phyloP scores from a whole-genome alignment of 768 basidiomycete genomes.

The Epithele typhae region DNA sequence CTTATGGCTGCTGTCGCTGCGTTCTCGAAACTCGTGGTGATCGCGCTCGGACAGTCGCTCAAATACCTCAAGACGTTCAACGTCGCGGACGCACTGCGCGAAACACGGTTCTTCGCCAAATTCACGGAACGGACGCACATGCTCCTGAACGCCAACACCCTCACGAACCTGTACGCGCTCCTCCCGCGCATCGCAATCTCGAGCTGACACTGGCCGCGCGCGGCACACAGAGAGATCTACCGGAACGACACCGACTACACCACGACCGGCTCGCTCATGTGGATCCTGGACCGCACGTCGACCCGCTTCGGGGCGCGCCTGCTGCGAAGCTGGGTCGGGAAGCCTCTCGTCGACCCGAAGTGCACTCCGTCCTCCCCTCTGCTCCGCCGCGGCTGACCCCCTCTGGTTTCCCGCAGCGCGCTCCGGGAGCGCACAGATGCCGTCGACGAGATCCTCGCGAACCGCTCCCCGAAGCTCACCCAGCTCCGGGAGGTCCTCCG shows the following conservation, averaged over 20 bases:
- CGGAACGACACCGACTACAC: conserved; percentile 82
- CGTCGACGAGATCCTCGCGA: conserved; percentile 73
- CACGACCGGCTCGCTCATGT: conserved; percentile 72
- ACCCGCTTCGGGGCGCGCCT: conserved; percentile 87
- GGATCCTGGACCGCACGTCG: conserved; percentile 81
- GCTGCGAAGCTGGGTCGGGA: conserved; percentile 81
- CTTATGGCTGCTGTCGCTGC: conserved; percentile 57
- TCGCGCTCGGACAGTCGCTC: conserved; percentile 72
- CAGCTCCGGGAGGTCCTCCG: conserved; percentile 66
- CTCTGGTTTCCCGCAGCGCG: conserved; percentile 36
- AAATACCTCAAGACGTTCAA: conserved; percentile 68
- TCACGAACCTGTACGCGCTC: conserved; percentile 62
- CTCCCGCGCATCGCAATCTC: neutral
- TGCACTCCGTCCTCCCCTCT: conserved; percentile 24
- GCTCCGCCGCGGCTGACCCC: neutral
- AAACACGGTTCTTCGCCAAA: conserved; percentile 71
- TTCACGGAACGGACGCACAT: conserved; percentile 80
- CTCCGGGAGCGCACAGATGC: conserved; percentile 78
- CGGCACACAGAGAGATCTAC: conserved; percentile 67
- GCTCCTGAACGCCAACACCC: conserved; percentile 84
- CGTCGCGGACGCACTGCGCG: conserved; percentile 73
- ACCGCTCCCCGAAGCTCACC: conserved; percentile 56
- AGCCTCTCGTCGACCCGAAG: conserved; percentile 74
- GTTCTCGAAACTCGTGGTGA: conserved; percentile 65
- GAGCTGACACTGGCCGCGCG: too few relatives aligned